phyloP scores from a whole-genome alignment of 148 eudicot genomes.

The Euryodendron excelsum region DNA sequence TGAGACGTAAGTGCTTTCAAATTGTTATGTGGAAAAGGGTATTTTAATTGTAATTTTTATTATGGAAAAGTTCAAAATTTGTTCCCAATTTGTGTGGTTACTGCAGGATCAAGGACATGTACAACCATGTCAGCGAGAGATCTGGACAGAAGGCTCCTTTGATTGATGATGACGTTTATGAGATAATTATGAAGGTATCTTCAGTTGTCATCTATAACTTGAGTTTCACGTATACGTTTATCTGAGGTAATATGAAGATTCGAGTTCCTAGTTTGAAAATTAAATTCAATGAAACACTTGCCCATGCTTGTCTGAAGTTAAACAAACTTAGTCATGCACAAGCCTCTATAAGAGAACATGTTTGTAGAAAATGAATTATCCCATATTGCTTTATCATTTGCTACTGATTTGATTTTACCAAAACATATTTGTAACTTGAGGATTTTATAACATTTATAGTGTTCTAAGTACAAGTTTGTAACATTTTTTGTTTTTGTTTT shows the following conservation, averaged over 20 bases:
- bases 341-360: background rate
- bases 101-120: slow-evolving; percentile 75
- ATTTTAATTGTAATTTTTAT: background rate
- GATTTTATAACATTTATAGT: too few relatives aligned
- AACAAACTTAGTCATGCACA: background rate
- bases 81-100: background rate
- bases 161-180: slow-evolving; percentile 92
- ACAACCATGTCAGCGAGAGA: slow-evolving; percentile 61
- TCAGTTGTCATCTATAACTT: background rate
- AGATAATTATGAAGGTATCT: slow-evolving; percentile 89
- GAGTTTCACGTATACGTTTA: background rate
- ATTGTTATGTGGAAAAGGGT: background rate
- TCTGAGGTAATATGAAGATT: background rate
- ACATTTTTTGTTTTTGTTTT: too few relatives aligned
- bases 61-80: background rate
- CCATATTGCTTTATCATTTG: background rate
- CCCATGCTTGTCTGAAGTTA: background rate
- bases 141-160: slow-evolving; percentile 79
- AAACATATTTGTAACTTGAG: too few relatives aligned
- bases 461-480: too few relatives aligned
- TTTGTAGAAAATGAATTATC: background rate
- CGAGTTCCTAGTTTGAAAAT: background rate
- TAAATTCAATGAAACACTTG: background rate
- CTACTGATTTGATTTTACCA: background rate
- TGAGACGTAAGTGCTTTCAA: slow-evolving; percentile 61